phyloP scores from a whole-genome alignment of 2,329 filamentous ascomycete genomes.

The Aureobasidium sp. region DNA sequence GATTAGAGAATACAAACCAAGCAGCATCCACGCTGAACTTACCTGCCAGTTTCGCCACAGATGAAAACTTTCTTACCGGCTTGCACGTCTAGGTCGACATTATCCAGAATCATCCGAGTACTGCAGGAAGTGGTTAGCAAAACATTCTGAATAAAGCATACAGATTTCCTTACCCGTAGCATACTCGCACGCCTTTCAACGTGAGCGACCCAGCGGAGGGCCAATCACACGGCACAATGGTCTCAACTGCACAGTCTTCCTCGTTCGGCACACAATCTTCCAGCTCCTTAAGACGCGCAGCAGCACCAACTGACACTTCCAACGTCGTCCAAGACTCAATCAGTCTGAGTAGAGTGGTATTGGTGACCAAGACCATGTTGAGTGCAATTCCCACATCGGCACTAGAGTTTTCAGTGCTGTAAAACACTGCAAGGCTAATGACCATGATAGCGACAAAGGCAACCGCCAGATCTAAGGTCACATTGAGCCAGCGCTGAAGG shows the following conservation, averaged over 20 bases:
- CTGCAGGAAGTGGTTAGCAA: background rate
- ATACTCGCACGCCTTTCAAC: conserved; percentile 49
- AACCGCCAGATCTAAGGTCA: conserved; percentile 33
- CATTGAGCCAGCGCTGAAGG: conserved; percentile 37
- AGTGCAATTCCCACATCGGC: conserved; percentile 44
- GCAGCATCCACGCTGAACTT: background rate
- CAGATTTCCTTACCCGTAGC: conserved; percentile 6
- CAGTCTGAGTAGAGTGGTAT: conserved; percentile 39
- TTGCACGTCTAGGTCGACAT: conserved; percentile 38
- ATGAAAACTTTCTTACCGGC: conserved; percentile 42
- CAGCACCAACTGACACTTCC: conserved; percentile 47
- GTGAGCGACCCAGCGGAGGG: conserved; percentile 64
- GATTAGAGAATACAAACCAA: background rate
- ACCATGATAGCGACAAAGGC: conserved; percentile 25
- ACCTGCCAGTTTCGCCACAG: conserved; percentile 42
- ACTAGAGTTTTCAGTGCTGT: conserved; percentile 33
- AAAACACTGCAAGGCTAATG: conserved; percentile 24
- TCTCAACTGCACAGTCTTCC: conserved; percentile 35
- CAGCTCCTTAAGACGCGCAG: conserved; percentile 44
- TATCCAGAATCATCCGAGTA: background rate
- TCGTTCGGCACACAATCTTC: background rate
- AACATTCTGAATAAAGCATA: background rate
- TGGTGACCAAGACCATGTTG: conserved; percentile 44
- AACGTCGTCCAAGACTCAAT: conserved; percentile 45
- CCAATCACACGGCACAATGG: conserved; percentile 60